phyloP scores from a whole-genome alignment of 495 filamentous ascomycete genomes.

The Cercophora scortea region DNA sequence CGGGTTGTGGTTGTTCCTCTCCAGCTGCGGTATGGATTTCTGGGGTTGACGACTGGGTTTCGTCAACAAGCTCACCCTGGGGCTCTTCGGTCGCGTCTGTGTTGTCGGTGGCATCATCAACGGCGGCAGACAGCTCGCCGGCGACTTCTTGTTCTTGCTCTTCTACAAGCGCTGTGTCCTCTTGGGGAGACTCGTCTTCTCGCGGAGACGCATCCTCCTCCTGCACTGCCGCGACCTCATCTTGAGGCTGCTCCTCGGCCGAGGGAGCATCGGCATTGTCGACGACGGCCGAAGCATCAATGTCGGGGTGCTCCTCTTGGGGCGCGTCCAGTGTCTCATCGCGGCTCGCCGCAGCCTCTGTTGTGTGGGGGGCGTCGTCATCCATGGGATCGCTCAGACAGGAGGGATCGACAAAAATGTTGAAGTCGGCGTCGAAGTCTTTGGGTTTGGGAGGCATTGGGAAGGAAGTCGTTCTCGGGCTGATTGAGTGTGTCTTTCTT shows the following conservation, averaged over 20 bases:
- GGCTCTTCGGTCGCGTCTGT: too few species aligned
- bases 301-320: too few species aligned
- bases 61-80: too few species aligned
- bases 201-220: not conserved
- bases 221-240: not conserved
- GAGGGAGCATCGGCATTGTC: too few species aligned
- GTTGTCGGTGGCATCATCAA: too few species aligned
- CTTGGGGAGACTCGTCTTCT: not conserved
- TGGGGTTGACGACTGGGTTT: too few species aligned
- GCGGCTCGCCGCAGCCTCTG: not conserved
- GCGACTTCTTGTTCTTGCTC: not conserved
- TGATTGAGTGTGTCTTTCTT: not conserved
- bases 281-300: too few species aligned
- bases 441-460: constrained; percentile 16
- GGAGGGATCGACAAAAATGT: constrained; percentile 36
- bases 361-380: constrained; percentile 10
- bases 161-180: not conserved
- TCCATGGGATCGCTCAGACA: constrained; percentile 29
- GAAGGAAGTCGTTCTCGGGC: not conserved
- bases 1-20: not conserved
- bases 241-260: too few species aligned
- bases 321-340: too few species aligned
- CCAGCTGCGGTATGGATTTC: not conserved
- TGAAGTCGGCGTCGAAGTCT: constrained; percentile 26
- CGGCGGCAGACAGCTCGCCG: not conserved